Evolutionary conservation across 2,329 filamentous ascomycete species (phyloP).

Genomic region (Ceratocystis harringtonii): DNA sequence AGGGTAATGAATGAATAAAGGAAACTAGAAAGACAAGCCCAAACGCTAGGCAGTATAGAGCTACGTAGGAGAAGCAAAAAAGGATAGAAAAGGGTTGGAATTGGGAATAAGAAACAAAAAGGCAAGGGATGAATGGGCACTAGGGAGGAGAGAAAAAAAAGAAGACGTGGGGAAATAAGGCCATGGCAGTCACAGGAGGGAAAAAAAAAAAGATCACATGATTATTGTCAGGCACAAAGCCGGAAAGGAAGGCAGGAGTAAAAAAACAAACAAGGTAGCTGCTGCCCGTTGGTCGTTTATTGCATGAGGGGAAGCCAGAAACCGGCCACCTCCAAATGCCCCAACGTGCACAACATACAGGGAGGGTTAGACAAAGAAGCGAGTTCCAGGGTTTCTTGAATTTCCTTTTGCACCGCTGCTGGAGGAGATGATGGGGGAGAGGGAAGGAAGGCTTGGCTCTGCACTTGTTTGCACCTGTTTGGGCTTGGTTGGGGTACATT

Average conservation of each 20-base stretch:
- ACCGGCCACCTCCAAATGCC: background rate
- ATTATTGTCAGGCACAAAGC: background rate
- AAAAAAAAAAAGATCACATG: slow-evolving; percentile 9
- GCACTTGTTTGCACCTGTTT: background rate
- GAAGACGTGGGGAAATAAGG: slow-evolving; percentile 3
- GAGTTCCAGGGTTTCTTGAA: background rate
- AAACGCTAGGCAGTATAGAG: too few relatives aligned
- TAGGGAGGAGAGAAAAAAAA: background rate
- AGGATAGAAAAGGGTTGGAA: background rate
- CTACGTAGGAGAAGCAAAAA: background rate
- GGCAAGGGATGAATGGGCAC: background rate
- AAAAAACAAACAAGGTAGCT: slow-evolving; percentile 3
- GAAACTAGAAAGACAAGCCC: background rate
- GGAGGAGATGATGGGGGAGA: background rate
- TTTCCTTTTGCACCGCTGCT: background rate
- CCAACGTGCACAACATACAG: background rate
- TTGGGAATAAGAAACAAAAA: slow-evolving; percentile 2
- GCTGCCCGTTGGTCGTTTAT: background rate
- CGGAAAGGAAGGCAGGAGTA: background rate
- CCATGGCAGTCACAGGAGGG: background rate
- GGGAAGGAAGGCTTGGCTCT: background rate
- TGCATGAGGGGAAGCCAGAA: slow-evolving; percentile 11
- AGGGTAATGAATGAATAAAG: background rate
- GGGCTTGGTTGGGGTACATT: background rate
- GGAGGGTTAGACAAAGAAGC: background rate